A percentile compares a stretch with the other conserved stretches of the same genome.
Conservation (phyloP, 2,329 filamentous ascomycete genomes). For the Domatiomyces globalis region DNA sequence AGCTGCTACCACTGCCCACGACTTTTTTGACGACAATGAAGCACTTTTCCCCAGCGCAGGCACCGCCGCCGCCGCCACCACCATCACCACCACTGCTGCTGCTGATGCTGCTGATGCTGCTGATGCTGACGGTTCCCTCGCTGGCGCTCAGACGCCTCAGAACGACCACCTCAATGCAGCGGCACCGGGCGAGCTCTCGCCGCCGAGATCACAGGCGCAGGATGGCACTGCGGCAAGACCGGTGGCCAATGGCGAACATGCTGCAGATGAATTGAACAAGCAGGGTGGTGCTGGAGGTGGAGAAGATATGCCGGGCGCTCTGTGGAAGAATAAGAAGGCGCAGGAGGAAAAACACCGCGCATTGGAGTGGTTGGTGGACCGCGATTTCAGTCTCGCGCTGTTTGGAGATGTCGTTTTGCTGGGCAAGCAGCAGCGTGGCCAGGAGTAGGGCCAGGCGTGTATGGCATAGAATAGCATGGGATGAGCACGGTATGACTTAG, state of each 20-base stretch:
- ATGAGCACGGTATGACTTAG: too few species aligned
- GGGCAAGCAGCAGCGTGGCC: constrained; percentile 1
- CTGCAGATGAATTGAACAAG: not conserved
- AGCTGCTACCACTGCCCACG: constrained; percentile 1
- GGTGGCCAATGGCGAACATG: not conserved
- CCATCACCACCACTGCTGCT: not conserved
- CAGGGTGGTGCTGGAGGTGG: constrained; percentile 8
- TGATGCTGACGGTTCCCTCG: not conserved
- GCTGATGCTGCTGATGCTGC: too few species aligned
- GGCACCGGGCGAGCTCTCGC: constrained; percentile 19
- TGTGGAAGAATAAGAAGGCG: constrained; percentile 44
- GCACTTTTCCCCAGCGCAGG: constrained; percentile 2
- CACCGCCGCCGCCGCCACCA: not conserved
- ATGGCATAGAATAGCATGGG: too few species aligned
- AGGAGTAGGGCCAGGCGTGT: not conserved
- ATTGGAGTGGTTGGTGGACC: constrained; percentile 37
- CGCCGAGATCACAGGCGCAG: constrained; percentile 12
- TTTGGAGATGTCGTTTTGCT: constrained; percentile 16
- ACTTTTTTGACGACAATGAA: constrained; percentile 2
- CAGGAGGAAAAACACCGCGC: constrained; percentile 41
- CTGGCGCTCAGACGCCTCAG: constrained; percentile 11
- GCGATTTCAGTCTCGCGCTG: constrained; percentile 32
- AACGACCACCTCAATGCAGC: constrained; percentile 19
- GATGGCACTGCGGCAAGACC: not conserved
- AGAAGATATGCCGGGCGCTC: constrained; percentile 34